Evolutionary conservation across 805 yeast genomes (phyloP).

Genomic region (Blastobotrys parvus): DNA sequence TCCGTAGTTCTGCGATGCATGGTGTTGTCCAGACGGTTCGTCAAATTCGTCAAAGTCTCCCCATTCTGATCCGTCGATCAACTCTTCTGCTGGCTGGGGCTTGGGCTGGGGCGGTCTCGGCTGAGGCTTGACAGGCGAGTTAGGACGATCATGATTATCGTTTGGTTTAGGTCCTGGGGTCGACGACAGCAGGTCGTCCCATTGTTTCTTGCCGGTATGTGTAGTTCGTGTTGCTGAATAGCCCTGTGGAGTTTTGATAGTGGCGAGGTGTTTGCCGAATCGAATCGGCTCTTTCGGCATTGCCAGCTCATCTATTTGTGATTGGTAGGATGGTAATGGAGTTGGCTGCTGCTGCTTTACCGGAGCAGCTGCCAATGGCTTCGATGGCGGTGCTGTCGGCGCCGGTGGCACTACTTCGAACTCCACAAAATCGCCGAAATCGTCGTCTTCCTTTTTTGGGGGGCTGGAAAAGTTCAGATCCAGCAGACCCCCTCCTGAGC

Average conservation of each 20-base stretch:
- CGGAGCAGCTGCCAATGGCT: background rate
- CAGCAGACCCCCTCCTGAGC: background rate
- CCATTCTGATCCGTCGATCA: background rate
- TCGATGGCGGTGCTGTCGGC: background rate
- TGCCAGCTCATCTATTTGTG: slow-evolving; percentile 9
- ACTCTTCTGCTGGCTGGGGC: background rate
- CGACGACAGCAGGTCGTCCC: slow-evolving; percentile 15
- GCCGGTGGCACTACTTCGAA: background rate
- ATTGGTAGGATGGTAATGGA: slow-evolving; percentile 3
- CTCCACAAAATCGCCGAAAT: background rate
- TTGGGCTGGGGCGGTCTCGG: background rate
- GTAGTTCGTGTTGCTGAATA: slow-evolving; percentile 1
- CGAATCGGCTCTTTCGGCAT: slow-evolving; percentile 7
- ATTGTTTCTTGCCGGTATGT: slow-evolving; percentile 8
- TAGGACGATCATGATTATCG: background rate
- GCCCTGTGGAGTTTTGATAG: slow-evolving; percentile 4
- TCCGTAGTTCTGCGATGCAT: slow-evolving; percentile 14
- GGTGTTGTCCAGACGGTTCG: slow-evolving; percentile 21
- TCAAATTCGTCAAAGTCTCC: background rate
- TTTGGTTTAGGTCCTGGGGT: slow-evolving; percentile 7
- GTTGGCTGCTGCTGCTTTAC: background rate
- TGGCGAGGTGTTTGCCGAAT: slow-evolving; percentile 17
- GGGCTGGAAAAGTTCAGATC: no score
- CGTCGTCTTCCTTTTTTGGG: background rate
- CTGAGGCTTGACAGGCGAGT: background rate